phyloP scores from a whole-genome alignment of 2,329 filamentous ascomycete species.

The Saccharata proteae region DNA sequence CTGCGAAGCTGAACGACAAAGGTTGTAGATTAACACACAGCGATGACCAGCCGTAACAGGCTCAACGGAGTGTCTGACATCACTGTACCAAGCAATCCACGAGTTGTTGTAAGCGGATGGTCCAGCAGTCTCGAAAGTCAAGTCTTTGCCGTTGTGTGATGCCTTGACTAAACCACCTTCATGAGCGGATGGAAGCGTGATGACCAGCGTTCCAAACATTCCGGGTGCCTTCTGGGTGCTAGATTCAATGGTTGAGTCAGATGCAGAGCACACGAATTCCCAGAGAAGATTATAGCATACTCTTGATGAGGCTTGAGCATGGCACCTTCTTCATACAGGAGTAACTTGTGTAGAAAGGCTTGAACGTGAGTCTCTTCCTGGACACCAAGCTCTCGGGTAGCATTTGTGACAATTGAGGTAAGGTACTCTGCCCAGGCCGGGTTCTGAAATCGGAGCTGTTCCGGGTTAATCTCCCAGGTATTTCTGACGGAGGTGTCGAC shows the following conservation, averaged over 20 bases:
- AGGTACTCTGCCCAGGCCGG: constrained; percentile 14
- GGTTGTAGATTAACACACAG: constrained; percentile 42
- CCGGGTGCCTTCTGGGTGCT: constrained; percentile 33
- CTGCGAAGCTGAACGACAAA: constrained; percentile 20
- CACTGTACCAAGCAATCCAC: constrained; percentile 32
- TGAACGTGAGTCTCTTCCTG: constrained; percentile 12
- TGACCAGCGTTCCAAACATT: constrained; percentile 41
- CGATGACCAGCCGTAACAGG: constrained; percentile 36
- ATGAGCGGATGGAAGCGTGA: constrained; percentile 38
- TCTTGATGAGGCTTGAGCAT: constrained; percentile 38
- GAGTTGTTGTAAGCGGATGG: constrained; percentile 1
- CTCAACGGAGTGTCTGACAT: constrained; percentile 41
- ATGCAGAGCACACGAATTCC: no score
- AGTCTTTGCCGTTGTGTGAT: constrained; percentile 23
- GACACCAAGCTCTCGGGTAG: constrained; percentile 10
- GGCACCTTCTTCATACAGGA: constrained; percentile 39
- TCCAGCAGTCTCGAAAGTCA: constrained; percentile 4
- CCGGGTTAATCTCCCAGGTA: constrained; percentile 19
- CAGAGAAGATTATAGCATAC: constrained; percentile 8
- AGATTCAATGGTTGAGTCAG: no score
- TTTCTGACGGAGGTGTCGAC: constrained; percentile 18
- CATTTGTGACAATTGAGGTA: constrained; percentile 9
- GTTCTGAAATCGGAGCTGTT: constrained; percentile 14
- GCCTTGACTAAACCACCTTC: constrained; percentile 35
- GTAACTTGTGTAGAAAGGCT: constrained; percentile 12